These are phyloP conservation scores for Wickerhamiella qilinensis DNA, from an alignment of 805 yeast species.

Conservation along the genomic window DNA sequence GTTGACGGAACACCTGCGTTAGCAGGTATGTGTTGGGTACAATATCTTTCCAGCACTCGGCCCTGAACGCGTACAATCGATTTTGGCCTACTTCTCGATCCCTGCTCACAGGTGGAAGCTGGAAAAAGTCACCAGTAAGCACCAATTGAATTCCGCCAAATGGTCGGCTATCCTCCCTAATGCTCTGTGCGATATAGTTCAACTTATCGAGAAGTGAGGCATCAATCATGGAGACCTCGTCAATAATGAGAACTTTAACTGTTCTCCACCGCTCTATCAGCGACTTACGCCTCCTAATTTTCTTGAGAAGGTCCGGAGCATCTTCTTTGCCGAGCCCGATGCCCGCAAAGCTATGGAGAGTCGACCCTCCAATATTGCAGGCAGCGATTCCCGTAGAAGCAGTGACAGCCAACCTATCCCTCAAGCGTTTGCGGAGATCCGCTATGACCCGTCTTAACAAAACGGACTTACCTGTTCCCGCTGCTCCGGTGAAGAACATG, in stretches of 20 bases:
- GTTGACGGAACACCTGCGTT: constrained; percentile 74
- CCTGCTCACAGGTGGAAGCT: constrained; percentile 73
- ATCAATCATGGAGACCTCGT: constrained; percentile 91
- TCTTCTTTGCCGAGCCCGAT: constrained; percentile 60
- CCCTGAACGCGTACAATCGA: constrained; percentile 55
- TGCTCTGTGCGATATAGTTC: constrained; percentile 44
- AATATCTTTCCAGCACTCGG: constrained; percentile 48
- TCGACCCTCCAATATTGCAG: constrained; percentile 78
- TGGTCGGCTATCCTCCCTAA: constrained; percentile 37
- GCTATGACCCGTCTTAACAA: constrained; percentile 54
- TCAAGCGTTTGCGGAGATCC: constrained; percentile 30
- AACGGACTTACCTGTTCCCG: constrained; percentile 96
- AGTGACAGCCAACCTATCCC: constrained; percentile 56
- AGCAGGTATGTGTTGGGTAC: constrained; percentile 53
- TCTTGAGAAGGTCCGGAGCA: constrained; percentile 29
- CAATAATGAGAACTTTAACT: constrained; percentile 61
- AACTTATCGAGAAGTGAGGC: constrained; percentile 61
- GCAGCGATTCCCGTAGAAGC: constrained; percentile 98
- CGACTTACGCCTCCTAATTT: constrained; percentile 31
- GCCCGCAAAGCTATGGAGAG: constrained; percentile 74
- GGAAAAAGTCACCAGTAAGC: constrained; percentile 90
- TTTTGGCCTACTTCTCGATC: constrained; percentile 15
- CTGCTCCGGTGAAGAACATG: constrained; percentile 89
- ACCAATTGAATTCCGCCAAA: constrained; percentile 92
- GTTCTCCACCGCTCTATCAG: constrained; percentile 43